Conservation (phyloP, 352 stramenopile genomes). For the Blastocystis sp. region DNA sequence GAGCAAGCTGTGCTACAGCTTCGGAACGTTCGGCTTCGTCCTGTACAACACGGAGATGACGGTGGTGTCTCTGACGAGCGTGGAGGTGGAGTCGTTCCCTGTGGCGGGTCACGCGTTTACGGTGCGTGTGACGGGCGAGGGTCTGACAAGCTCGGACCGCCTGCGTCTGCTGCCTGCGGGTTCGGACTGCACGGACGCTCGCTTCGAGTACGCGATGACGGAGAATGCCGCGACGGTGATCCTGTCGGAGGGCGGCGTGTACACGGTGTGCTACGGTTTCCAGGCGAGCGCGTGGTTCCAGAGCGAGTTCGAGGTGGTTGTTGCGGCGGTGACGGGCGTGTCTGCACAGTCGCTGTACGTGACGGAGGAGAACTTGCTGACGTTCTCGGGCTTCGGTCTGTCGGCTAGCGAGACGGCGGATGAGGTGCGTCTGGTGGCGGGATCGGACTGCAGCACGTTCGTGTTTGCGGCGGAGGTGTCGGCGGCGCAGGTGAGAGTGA, state of each 20-base stretch:
- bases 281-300: background rate
- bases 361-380: background rate
- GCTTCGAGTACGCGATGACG: constrained; percentile 9
- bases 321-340: constrained; percentile 9
- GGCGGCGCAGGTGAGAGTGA: background rate
- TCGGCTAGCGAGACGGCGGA: background rate
- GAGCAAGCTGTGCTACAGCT: constrained; percentile 54
- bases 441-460: background rate
- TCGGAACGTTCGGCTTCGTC: constrained; percentile 2
- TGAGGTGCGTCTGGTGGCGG: background rate
- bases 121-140: background rate
- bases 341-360: background rate
- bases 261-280: constrained; percentile 43
- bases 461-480: background rate
- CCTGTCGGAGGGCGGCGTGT: constrained; percentile 1
- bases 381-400: background rate
- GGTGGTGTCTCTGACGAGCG: background rate
- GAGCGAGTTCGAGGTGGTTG: background rate
- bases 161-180: background rate
- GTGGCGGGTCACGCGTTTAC: background rate
- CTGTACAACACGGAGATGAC: background rate
- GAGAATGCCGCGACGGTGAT: background rate
- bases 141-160: background rate
- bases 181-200: background rate
- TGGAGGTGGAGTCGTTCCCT: background rate